phyloP scores from a whole-genome alignment of 176 grass and related monocot species.

The Dendrocalamus sinicus region DNA sequence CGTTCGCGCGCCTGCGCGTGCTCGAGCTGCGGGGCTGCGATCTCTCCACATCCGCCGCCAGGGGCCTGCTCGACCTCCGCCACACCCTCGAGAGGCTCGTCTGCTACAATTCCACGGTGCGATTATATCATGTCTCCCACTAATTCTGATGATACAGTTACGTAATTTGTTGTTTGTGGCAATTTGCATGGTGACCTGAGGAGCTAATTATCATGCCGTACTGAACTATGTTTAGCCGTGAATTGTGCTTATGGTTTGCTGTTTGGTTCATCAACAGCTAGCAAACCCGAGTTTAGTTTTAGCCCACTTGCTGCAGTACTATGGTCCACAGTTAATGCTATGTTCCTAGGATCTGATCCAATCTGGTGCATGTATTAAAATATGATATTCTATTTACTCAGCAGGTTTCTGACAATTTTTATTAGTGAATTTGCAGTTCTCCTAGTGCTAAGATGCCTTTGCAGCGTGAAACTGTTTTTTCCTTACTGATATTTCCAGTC shows the following conservation, averaged over 20 bases:
- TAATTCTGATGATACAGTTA: constrained; percentile 4
- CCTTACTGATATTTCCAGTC: constrained; percentile 7
- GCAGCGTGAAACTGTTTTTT: neutral
- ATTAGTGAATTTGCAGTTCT: neutral
- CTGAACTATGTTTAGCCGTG: constrained; percentile 26
- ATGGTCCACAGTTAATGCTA: constrained; percentile 28
- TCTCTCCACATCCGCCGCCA: constrained; percentile 72
- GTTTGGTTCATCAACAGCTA: constrained; percentile 41
- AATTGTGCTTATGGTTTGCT: constrained; percentile 27
- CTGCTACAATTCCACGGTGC: constrained; percentile 90
- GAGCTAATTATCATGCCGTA: constrained; percentile 15
- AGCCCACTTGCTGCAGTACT: constrained; percentile 23
- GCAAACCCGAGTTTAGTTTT: neutral
- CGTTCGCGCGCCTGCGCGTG: constrained; percentile 70
- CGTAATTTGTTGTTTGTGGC: neutral
- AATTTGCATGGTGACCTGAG: neutral
- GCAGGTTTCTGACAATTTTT: constrained; percentile 38
- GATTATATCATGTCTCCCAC: neutral
- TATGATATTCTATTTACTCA: constrained; percentile 8
- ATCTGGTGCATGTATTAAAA: constrained; percentile 2
- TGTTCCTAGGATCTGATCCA: constrained; percentile 45
- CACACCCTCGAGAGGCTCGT: constrained; percentile 82
- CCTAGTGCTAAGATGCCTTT: constrained; percentile 22
- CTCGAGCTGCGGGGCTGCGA: constrained; percentile 83
- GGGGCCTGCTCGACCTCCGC: constrained; percentile 81